A percentile compares a stretch with the other conserved stretches of the same genome.
Conservation (phyloP, 163 green algal species). For the Prototheca stagnorum region DNA sequence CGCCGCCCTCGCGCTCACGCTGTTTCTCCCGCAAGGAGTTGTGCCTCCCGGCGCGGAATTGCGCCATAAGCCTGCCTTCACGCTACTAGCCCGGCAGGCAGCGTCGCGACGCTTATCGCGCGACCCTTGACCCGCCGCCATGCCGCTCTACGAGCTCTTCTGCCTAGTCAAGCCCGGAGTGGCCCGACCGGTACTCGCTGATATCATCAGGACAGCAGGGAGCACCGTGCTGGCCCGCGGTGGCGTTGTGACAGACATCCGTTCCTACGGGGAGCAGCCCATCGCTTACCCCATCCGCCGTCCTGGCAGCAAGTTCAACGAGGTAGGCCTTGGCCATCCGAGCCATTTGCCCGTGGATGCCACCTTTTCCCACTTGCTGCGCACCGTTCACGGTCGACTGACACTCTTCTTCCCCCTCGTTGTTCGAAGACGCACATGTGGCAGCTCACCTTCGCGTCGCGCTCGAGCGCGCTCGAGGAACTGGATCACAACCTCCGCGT, state of each 20-base stretch:
- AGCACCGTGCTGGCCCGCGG: slow-evolving; percentile 15
- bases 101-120: too few relatives aligned
- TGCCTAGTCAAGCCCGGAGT: slow-evolving; percentile 48
- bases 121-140: slow-evolving; percentile 18
- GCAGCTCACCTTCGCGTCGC: slow-evolving; percentile 55
- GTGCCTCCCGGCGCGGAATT: too few relatives aligned
- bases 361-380: too few relatives aligned
- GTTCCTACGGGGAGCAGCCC: slow-evolving; percentile 41
- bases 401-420: too few relatives aligned
- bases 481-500: slow-evolving; percentile 53
- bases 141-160: slow-evolving; percentile 81
- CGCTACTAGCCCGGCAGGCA: too few relatives aligned
- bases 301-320: slow-evolving; percentile 32
- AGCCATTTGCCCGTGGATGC: too few relatives aligned
- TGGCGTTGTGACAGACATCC: slow-evolving; percentile 39
- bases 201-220: slow-evolving; percentile 34
- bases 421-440: slow-evolving; percentile 66
- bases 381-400: too few relatives aligned
- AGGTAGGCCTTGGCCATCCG: too few relatives aligned
- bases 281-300: slow-evolving; percentile 60
- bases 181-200: slow-evolving; percentile 14
- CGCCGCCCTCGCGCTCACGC: too few relatives aligned
- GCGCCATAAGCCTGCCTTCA: too few relatives aligned
- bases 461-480: slow-evolving; percentile 22
- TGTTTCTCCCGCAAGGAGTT: too few relatives aligned